A percentile compares a stretch with the other conserved stretches of the same genome.
phyloP scores from a whole-genome alignment of 768 basidiomycete species.

The Butyriboletus loyo region DNA sequence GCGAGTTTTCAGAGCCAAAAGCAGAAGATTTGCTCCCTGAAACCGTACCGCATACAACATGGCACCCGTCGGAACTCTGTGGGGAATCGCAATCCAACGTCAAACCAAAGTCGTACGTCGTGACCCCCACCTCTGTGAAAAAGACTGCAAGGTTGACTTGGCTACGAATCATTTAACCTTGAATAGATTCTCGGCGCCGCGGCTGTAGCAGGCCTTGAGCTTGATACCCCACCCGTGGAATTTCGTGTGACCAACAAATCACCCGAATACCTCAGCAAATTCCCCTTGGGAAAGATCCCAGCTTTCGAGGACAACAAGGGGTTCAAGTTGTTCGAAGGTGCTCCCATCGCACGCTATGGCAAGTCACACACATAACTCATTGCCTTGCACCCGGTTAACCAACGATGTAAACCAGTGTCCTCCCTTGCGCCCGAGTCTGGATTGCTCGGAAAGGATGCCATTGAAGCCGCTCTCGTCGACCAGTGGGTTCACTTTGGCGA shows the following conservation, averaged over 20 bases:
- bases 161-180: not conserved
- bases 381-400: not conserved
- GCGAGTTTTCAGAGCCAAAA: not conserved
- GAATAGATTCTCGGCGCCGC: constrained; percentile 25
- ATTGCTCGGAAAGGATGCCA: constrained; percentile 21
- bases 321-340: constrained; percentile 27
- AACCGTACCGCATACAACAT: constrained; percentile 8
- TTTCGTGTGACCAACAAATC: constrained; percentile 24
- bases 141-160: not conserved
- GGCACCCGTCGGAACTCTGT: constrained; percentile 26
- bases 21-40: not conserved
- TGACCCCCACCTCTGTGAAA: not conserved
- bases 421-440: constrained; percentile 26
- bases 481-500: constrained; percentile 33
- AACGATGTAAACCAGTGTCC: constrained; percentile 12
- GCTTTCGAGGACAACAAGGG: constrained; percentile 25
- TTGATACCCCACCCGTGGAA: constrained; percentile 23
- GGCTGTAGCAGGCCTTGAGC: constrained; percentile 23
- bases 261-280: constrained; percentile 29
- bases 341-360: constrained; percentile 29
- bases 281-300: constrained; percentile 29
- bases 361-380: not conserved
- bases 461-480: constrained; percentile 28
- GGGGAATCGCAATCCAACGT: constrained; percentile 23
- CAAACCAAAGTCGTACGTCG: constrained; percentile 29